A percentile compares a stretch with the other conserved stretches of the same genome.
phyloP scores from a whole-genome alignment of 139 green algal genomes.

The Asterochloris sp. region DNA sequence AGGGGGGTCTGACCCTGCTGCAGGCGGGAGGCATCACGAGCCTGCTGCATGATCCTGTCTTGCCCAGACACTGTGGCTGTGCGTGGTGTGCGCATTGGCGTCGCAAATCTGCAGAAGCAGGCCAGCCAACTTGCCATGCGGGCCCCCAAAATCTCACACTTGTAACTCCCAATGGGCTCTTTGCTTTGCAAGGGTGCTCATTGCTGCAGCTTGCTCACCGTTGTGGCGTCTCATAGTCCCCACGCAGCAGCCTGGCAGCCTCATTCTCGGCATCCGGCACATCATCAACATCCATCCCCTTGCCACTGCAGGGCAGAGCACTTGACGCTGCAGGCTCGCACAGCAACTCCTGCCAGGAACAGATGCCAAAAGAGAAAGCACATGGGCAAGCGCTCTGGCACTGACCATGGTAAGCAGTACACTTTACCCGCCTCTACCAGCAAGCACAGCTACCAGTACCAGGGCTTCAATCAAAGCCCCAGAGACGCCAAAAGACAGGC shows the following conservation, averaged over 20 bases:
- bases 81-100: conserved; percentile 74
- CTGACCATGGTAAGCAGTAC: too few species aligned
- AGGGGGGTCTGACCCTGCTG: conserved; percentile 81
- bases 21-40: conserved; percentile 77
- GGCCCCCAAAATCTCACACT: too few species aligned
- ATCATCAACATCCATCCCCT: conserved; percentile 29
- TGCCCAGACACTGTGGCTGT: conserved; percentile 20
- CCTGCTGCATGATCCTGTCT: conserved; percentile 82
- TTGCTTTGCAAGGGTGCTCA: background rate
- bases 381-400: too few species aligned
- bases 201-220: conserved; percentile 17
- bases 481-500: too few species aligned
- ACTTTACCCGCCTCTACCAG: too few species aligned
- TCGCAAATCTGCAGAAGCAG: conserved; percentile 43
- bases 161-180: background rate
- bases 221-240: conserved; percentile 63
- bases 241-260: conserved; percentile 71
- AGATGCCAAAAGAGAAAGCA: too few species aligned
- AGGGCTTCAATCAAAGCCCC: too few species aligned
- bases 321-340: too few species aligned
- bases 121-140: background rate
- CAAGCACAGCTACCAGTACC: too few species aligned
- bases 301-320: too few species aligned
- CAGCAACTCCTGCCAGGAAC: too few species aligned
- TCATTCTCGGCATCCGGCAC: conserved; percentile 45